Conservation (phyloP, 2,329 filamentous ascomycete genomes). For the Aspergillus sp. region DNA sequence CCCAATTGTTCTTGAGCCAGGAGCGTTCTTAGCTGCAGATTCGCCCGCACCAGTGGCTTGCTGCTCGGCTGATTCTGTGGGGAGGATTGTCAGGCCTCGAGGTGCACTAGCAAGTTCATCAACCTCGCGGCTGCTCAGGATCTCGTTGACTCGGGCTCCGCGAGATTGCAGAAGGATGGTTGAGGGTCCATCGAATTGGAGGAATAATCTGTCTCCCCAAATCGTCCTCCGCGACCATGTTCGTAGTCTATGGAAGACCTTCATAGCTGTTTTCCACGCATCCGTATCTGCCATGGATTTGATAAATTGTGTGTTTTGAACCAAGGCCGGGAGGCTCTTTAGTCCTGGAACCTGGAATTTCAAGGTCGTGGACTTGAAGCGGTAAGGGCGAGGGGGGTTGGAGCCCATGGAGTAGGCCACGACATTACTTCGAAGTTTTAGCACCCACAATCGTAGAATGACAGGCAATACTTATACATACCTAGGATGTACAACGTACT, state of each 20-base stretch:
- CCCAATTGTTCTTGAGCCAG: slow-evolving; percentile 28
- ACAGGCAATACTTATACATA: slow-evolving; percentile 25
- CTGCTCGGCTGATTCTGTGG: slow-evolving; percentile 43
- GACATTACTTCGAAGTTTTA: slow-evolving; percentile 62
- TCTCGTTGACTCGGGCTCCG: slow-evolving; percentile 74
- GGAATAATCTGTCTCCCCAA: slow-evolving; percentile 90
- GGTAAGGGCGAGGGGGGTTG: slow-evolving; percentile 75
- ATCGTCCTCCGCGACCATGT: slow-evolving; percentile 79
- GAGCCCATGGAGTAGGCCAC: slow-evolving; percentile 82
- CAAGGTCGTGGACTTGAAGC: slow-evolving; percentile 74
- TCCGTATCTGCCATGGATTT: slow-evolving; percentile 68
- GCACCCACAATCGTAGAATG: not conserved
- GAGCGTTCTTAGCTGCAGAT: slow-evolving; percentile 9
- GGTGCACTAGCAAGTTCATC: slow-evolving; percentile 87
- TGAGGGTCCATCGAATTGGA: slow-evolving; percentile 83
- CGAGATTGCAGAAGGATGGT: slow-evolving; percentile 87
- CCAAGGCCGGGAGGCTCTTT: slow-evolving; percentile 57
- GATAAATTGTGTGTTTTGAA: slow-evolving; percentile 73
- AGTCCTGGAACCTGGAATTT: slow-evolving; percentile 74
- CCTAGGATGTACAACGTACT: slow-evolving; percentile 85
- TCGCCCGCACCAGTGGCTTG: slow-evolving; percentile 12
- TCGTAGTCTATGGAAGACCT: slow-evolving; percentile 66
- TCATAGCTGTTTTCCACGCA: slow-evolving; percentile 69
- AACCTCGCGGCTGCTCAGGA: slow-evolving; percentile 73
- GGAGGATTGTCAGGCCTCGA: slow-evolving; percentile 66